A percentile compares a stretch with the other conserved stretches of the same genome.
These are phyloP conservation scores for Aspergillus sp. DNA, from an alignment of 2,329 filamentous ascomycete species.

Conservation along the genomic window DNA sequence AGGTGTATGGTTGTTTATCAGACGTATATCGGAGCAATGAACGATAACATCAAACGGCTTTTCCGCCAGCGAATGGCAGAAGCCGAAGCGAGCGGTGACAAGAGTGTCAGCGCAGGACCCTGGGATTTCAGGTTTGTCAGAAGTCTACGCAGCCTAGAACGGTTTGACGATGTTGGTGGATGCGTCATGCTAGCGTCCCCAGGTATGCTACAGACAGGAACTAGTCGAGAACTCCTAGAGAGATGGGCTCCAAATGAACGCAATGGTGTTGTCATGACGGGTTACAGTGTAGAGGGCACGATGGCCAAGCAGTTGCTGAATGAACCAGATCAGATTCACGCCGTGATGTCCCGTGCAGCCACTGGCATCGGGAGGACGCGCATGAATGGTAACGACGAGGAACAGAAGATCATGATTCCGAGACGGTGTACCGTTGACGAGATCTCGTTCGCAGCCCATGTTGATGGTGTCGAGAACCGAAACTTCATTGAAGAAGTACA, in stretches of 20 bases:
- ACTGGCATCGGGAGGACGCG: slow-evolving; percentile 56
- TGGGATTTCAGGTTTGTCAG: slow-evolving; percentile 98
- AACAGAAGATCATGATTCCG: slow-evolving; percentile 89
- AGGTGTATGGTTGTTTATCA: slow-evolving; percentile 99
- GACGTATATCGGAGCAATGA: slow-evolving; percentile 98
- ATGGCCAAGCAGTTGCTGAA: slow-evolving; percentile 97
- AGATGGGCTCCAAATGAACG: slow-evolving; percentile 94
- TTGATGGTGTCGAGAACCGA: slow-evolving; percentile 91
- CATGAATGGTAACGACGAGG: slow-evolving; percentile 62
- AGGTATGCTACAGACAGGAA: slow-evolving; percentile 97
- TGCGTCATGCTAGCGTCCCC: slow-evolving; percentile 98
- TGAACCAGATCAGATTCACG: slow-evolving; percentile 91
- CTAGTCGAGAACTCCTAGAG: slow-evolving; percentile 88
- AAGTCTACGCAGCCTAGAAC: slow-evolving; percentile 85
- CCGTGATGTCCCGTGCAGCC: slow-evolving; percentile 75
- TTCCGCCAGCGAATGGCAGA: slow-evolving; percentile 91
- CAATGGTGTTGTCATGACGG: slow-evolving; percentile 98
- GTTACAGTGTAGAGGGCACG: slow-evolving; percentile 96
- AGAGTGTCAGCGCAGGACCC: slow-evolving; percentile 67
- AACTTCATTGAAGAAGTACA: slow-evolving; percentile 95
- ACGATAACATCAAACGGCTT: slow-evolving; percentile 96
- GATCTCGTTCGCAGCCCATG: slow-evolving; percentile 93
- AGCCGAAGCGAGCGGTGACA: slow-evolving; percentile 78
- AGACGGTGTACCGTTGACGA: slow-evolving; percentile 91
- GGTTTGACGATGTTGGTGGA: slow-evolving; percentile 91